Evolutionary conservation across 2,329 filamentous ascomycete genomes (phyloP), one percentile per base, ranked within the genome.

Genomic region (Nigrospora osmanthi): DNA sequence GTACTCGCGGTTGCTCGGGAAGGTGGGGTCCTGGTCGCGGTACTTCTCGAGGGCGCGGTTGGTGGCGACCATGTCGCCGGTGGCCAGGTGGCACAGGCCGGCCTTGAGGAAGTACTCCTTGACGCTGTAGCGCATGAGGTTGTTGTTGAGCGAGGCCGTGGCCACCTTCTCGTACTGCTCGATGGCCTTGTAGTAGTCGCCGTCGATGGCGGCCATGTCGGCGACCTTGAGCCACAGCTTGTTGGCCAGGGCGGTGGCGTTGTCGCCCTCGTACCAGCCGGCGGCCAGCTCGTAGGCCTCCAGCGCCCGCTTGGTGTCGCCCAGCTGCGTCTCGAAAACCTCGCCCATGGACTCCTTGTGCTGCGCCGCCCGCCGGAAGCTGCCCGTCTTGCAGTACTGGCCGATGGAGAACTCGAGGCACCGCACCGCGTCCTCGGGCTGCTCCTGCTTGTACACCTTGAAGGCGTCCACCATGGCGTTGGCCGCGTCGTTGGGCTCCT

Each of bases 101-200:
- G 89, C 88, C 70, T 96, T 95, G 59, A 97, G 76, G 59, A 96
- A 83, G 69, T 96, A 96, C 53, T 96, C 89, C 68, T 96, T 97
- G 52, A 97, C 89, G 40, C 81, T 88, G 80, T 88, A 95, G 62
- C 84, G 87, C 87, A 94, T 91, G 47, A 95, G 73, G 65, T 94
- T 93, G 72, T 94, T 96, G 65, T 83, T 83, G 57, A 95, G 82
- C 33, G 85, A 85, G 37, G 79, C 76, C 46, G 79, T 76, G 36
- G 89, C 86, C 40, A 96, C 88, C 58, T 85, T 83, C 65, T 97
- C 91, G 69, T 86, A 96, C 54, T 83, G 76, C 51, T 84, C 77
- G 55, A 90, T 88, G 46, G 89, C 80, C 66, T 85, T 88, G 70
- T 83, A 83, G 71, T 95, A 96, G 62, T 96, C 87, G 48, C 72